phyloP scores from a whole-genome alignment of 768 basidiomycete species.

The Pleurotus tuber-regium region DNA sequence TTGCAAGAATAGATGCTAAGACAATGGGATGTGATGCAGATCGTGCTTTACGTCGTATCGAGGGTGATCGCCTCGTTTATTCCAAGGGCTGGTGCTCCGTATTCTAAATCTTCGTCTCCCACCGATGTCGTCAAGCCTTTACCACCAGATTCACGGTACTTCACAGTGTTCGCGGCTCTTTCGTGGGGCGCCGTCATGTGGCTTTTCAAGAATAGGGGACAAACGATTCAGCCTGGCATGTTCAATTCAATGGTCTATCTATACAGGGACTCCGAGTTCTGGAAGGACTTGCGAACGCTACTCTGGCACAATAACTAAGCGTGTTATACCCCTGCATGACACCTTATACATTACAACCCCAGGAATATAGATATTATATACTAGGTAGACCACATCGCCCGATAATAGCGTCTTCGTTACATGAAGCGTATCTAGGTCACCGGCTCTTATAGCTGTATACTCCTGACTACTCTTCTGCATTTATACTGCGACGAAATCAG shows the following conservation, averaged over 20 bases:
- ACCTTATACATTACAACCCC: too few relatives aligned
- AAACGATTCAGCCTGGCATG: constrained; percentile 96
- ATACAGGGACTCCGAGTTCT: constrained; percentile 89
- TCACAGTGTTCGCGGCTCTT: constrained; percentile 83
- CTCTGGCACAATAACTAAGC: constrained; percentile 86
- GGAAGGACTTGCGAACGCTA: constrained; percentile 79
- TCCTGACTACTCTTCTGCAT: constrained; percentile 50
- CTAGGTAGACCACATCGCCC: too few relatives aligned
- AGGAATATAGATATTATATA: too few relatives aligned
- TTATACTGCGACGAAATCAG: constrained; percentile 49
- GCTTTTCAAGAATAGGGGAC: constrained; percentile 82
- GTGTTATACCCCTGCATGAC: not conserved
- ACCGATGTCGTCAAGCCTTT: constrained; percentile 57
- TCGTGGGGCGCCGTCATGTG: constrained; percentile 98
- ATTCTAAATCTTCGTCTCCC: constrained; percentile 43
- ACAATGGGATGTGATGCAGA: constrained; percentile 43
- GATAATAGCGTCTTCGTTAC: too few relatives aligned
- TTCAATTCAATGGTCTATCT: constrained; percentile 95
- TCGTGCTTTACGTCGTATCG: constrained; percentile 94
- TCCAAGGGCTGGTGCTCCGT: constrained; percentile 65
- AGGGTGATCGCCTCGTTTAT: constrained; percentile 91
- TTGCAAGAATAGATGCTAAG: too few relatives aligned
- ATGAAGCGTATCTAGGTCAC: not conserved
- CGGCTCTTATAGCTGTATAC: constrained; percentile 39
- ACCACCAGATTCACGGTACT: constrained; percentile 83